phyloP scores from a whole-genome alignment of 257 asterid genomes.

The Phtheirospermum japonicum region DNA sequence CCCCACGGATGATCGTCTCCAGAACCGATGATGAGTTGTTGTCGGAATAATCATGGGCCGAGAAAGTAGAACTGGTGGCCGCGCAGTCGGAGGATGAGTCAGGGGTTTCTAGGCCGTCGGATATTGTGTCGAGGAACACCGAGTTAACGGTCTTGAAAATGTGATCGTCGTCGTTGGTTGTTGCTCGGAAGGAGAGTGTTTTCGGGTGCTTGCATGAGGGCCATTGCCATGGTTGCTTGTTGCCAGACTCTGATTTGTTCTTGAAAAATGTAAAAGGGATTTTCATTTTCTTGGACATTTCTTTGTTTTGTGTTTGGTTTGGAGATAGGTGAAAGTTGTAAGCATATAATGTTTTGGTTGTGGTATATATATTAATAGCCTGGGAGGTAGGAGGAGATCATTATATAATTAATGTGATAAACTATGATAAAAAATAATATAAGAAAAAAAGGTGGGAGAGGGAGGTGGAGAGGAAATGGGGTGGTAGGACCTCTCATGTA shows the following conservation, averaged over 20 bases:
- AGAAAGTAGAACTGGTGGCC: slow-evolving; percentile 35
- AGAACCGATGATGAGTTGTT: slow-evolving; percentile 24
- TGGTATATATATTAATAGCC: slow-evolving; percentile 43
- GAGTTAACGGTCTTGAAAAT: slow-evolving; percentile 69
- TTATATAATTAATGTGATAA: slow-evolving; percentile 21
- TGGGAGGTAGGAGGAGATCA: slow-evolving; percentile 28
- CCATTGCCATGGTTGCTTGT: slow-evolving; percentile 3
- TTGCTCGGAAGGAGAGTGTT: slow-evolving; percentile 18
- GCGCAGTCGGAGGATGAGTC: slow-evolving; percentile 55
- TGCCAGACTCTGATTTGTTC: background rate
- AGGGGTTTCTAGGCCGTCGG: slow-evolving; percentile 32
- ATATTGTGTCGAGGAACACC: slow-evolving; percentile 50
- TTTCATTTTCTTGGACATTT: slow-evolving; percentile 46
- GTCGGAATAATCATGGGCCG: slow-evolving; percentile 18
- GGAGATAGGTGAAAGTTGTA: slow-evolving; percentile 16
- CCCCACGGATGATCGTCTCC: slow-evolving; percentile 54
- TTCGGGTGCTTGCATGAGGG: background rate
- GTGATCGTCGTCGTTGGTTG: slow-evolving; percentile 21
- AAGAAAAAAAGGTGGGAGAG: slow-evolving; percentile 18
- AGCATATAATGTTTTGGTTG: slow-evolving; percentile 26
- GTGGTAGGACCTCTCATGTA: background rate
- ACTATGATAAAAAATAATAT: slow-evolving; percentile 7
- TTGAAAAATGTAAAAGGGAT: background rate
- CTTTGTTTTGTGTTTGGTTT: background rate
- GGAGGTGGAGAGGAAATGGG: slow-evolving; percentile 57